A percentile compares a stretch with the other conserved stretches of the same genome.
Evolutionary conservation across 2,329 filamentous ascomycete genomes (phyloP).

Genomic region (Cladorrhinum sp.): DNA sequence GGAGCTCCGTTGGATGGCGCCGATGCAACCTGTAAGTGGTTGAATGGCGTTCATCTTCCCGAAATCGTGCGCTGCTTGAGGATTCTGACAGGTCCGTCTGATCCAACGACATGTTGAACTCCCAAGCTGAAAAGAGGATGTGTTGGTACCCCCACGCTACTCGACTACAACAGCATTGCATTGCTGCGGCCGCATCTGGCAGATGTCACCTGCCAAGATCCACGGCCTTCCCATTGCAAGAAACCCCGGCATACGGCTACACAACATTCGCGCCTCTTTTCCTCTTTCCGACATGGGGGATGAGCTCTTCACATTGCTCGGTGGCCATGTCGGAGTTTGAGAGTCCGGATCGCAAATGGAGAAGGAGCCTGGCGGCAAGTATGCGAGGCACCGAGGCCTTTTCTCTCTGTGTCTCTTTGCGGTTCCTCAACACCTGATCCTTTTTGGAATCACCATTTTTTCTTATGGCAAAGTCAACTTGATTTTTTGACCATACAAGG

Average conservation of each 20-base stretch:
- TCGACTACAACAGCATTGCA: neutral
- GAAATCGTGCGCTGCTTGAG: neutral
- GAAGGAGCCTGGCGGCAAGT: neutral
- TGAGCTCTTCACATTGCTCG: neutral
- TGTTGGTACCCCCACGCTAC: neutral
- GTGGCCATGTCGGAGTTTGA: neutral
- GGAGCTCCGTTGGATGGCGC: slow-evolving; percentile 9
- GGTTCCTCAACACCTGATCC: no score
- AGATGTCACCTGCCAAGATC: slow-evolving; percentile 6
- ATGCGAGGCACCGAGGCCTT: neutral
- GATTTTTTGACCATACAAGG: no score
- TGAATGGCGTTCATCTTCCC: slow-evolving; percentile 1
- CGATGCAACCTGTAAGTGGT: slow-evolving; percentile 3
- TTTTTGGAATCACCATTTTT: no score
- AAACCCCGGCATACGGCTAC: neutral
- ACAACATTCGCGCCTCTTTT: neutral
- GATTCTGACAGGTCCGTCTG: slow-evolving; percentile 5
- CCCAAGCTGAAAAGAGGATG: neutral
- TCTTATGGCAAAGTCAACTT: no score
- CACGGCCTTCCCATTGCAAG: neutral
- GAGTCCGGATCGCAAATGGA: neutral
- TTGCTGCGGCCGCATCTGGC: neutral
- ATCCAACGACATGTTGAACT: neutral
- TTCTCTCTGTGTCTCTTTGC: neutral
- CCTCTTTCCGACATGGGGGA: neutral